Conservation (phyloP, 768 basidiomycete genomes). For the Nidula microcarpa region DNA sequence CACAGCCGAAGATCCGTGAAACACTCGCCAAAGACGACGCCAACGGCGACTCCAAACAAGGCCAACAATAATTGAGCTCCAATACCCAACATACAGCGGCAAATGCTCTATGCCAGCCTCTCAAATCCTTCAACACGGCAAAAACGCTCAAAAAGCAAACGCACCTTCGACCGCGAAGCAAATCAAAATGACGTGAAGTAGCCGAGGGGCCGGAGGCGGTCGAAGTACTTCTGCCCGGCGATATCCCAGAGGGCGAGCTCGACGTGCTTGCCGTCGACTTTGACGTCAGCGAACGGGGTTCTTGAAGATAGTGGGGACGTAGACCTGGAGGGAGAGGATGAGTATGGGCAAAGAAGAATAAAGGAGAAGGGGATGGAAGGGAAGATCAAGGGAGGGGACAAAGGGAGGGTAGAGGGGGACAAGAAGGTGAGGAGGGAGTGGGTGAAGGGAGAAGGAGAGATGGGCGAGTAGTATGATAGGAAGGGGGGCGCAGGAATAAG, state of each 20-base stretch:
- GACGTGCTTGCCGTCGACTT: neutral
- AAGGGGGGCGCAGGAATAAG: too few relatives aligned
- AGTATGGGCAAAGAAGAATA: neutral
- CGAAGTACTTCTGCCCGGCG: neutral
- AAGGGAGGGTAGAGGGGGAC: neutral
- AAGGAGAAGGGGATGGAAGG: too few relatives aligned
- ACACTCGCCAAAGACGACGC: neutral
- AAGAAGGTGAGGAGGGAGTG: neutral
- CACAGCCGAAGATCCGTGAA: too few relatives aligned
- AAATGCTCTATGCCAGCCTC: too few relatives aligned
- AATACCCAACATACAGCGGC: too few relatives aligned
- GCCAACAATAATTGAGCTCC: neutral
- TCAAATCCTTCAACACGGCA: too few relatives aligned
- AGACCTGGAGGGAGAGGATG: neutral
- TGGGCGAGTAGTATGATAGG: neutral
- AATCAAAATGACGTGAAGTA: neutral
- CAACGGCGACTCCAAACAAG: neutral
- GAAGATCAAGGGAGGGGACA: neutral
- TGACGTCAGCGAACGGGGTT: neutral
- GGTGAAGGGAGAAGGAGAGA: neutral
- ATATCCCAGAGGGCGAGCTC: neutral
- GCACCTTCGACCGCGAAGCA: neutral
- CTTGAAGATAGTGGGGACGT: neutral
- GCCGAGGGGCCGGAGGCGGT: neutral
- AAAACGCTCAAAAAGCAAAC: too few relatives aligned